Percentiles rank a stretch among this genome's conserved stretches.
Evolutionary conservation across 164 flowering plant genomes (phyloP).

Genomic region (Vitis rupestris): DNA sequence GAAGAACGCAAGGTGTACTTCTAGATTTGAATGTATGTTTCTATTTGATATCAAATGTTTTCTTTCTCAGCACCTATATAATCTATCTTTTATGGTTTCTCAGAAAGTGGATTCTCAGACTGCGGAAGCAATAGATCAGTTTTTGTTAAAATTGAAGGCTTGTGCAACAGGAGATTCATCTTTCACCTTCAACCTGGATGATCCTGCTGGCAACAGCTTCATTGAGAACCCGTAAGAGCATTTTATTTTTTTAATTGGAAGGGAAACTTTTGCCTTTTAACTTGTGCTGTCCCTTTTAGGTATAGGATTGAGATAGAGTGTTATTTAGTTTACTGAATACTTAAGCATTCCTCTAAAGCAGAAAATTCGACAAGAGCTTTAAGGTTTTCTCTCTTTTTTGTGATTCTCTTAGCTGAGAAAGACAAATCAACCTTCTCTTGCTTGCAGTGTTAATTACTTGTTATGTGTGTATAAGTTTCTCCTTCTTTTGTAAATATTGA

Average conservation of each 20-base stretch:
- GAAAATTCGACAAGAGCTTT: no score
- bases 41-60: not conserved
- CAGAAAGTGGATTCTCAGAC: conserved; percentile 86
- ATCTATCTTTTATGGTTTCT: conserved; percentile 9
- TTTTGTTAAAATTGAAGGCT: conserved; percentile 68
- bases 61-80: not conserved
- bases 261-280: no score
- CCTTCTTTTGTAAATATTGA: not conserved
- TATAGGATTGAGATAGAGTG: no score
- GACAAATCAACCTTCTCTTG: not conserved
- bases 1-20: conserved; percentile 78
- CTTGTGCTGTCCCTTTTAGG: no score
- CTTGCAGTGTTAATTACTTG: not conserved
- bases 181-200: conserved; percentile 86
- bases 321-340: no score
- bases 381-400: not conserved
- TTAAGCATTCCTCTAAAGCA: no score
- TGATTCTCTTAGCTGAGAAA: not conserved
- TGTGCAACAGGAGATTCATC: conserved; percentile 68
- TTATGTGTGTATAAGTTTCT: not conserved
- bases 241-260: not conserved
- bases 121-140: conserved; percentile 85
- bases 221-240: conserved; percentile 88
- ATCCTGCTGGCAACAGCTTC: conserved; percentile 98
- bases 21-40: not conserved